Evolutionary conservation across 2,329 filamentous ascomycete species (phyloP).

Genomic region (Fusarium pseudoanthophilum): DNA sequence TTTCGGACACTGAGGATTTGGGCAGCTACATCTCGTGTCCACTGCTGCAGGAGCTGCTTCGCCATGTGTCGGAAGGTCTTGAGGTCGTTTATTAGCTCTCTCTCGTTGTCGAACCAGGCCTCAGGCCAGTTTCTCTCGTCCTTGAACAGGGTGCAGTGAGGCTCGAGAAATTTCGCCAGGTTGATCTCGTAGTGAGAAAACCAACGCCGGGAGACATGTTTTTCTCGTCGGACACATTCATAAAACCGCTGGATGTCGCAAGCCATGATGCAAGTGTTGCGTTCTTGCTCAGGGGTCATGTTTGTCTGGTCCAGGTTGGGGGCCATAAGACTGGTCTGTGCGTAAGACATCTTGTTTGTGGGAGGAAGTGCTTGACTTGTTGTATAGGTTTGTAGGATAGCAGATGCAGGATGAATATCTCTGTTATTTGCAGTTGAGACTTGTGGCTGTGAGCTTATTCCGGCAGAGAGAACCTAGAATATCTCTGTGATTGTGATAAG

Average conservation of each 20-base stretch:
- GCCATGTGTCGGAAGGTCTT: neutral
- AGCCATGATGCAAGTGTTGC: neutral
- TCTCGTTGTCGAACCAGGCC: rapidly evolving
- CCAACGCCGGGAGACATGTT: neutral
- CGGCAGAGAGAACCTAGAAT: too few species aligned
- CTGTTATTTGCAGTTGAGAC: too few species aligned
- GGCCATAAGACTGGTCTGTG: neutral
- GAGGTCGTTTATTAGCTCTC: neutral
- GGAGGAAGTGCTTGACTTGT: too few species aligned
- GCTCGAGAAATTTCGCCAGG: neutral
- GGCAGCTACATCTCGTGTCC: neutral
- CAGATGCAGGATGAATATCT: too few species aligned
- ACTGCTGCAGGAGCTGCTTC: neutral
- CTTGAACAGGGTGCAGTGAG: neutral
- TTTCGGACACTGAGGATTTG: neutral
- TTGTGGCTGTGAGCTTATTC: too few species aligned
- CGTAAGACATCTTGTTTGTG: neutral
- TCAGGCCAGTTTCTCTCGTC: rapidly evolving
- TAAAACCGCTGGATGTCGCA: neutral
- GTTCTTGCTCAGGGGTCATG: neutral
- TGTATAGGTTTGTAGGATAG: too few species aligned
- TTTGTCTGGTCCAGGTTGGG: rapidly evolving
- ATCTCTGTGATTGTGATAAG: too few species aligned
- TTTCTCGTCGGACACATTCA: neutral
- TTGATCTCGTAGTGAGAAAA: neutral